Evolutionary conservation across 2,329 filamentous ascomycete genomes (phyloP), one percentile per base, ranked within the genome.

Genomic region (Aspergillus japonicus): DNA sequence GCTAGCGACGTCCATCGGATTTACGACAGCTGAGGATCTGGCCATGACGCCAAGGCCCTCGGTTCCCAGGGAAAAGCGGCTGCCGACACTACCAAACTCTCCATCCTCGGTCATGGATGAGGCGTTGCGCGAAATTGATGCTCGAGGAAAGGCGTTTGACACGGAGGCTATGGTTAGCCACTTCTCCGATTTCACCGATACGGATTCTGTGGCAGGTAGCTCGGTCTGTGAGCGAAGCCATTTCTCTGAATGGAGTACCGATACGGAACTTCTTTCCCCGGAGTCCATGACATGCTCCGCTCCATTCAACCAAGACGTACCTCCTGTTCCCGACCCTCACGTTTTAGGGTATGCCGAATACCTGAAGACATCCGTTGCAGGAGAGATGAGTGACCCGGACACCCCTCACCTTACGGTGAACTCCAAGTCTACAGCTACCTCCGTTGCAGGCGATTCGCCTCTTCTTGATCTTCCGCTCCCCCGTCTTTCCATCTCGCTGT

Each of bases 61-160:
- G 2, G 66, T 72, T 57, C 62, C 70, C 19, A 66, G 66, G 33
- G 69, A 75, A 19, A 80, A 81, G 61, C 68, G 78, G 47, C 70
- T 81, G 23, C 78, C 78, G 5, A 79, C 78, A 7, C 68, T 80
- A 21, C 78, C 78, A 8, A 80, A 80, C 61, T 77, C 77, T 5
- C 78, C 78, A 29, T 80, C 78, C 0, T 80, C 78, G 1, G 77
- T 78, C 39, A 73, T 78, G 70, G 75, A 78, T 23, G 75, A 77
- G 58, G 75, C 73, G 8, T 65, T 77, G 16, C 69, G 69, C 16
- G 72, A 72, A 19, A 68, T 77, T 29, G 72, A 77, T 29, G 69
- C 69, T 19, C 65, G 65, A 26, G 71, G 75, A 59, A 67, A 64
- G 21, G 69, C 66, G 12, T 64, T 75, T 26, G 72, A 76, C 42